phyloP scores from a whole-genome alignment of 2,329 filamentous ascomycete species.

The Botrytis byssoidea region DNA sequence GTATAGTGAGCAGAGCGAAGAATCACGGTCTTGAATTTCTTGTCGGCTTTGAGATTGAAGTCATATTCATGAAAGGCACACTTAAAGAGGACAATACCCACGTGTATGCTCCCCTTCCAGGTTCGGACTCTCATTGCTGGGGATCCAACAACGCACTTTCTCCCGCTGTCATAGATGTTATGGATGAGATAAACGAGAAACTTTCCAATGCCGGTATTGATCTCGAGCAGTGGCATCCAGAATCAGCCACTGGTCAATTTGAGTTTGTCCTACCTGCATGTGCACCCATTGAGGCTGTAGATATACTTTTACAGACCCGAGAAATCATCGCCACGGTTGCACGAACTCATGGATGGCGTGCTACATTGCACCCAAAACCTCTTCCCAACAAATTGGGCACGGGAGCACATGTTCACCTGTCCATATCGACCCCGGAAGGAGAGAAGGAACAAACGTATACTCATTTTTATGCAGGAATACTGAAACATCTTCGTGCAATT shows the following conservation, averaged over 20 bases:
- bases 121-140: constrained; percentile 69
- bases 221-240: constrained; percentile 18
- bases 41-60: constrained; percentile 79
- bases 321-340: constrained; percentile 14
- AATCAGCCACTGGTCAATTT: constrained; percentile 17
- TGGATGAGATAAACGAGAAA: constrained; percentile 63
- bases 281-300: constrained; percentile 15
- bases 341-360: constrained; percentile 9
- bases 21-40: constrained; percentile 57
- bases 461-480: constrained; percentile 22
- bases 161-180: constrained; percentile 53
- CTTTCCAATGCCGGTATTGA: constrained; percentile 50
- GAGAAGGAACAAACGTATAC: constrained; percentile 38
- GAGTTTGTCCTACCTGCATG: constrained; percentile 19
- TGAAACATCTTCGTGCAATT: constrained; percentile 19
- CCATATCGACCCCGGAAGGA: constrained; percentile 20
- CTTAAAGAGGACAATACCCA: constrained; percentile 39
- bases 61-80: constrained; percentile 60
- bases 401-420: constrained; percentile 20
- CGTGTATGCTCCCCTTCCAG: constrained; percentile 44
- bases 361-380: constrained; percentile 41
- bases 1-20: constrained; percentile 52
- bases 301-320: constrained; percentile 15
- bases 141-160: constrained; percentile 63
- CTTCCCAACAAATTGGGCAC: not conserved